These are phyloP conservation scores for Clitopilus hobsonii DNA, from an alignment of 768 basidiomycete genomes.

Conservation along the genomic window DNA sequence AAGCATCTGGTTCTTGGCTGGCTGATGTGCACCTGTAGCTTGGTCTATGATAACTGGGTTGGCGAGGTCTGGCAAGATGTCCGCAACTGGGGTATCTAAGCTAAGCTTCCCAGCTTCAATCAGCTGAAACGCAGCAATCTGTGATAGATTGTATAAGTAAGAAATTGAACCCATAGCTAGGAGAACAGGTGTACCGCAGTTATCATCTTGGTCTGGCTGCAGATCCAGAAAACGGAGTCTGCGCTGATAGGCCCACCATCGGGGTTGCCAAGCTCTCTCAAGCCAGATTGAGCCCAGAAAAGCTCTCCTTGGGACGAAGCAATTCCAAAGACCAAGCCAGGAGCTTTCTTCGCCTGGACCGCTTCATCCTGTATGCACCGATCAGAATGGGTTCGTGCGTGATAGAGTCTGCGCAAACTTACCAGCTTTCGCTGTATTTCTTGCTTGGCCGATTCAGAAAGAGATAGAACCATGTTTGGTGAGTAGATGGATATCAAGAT, in stretches of 20 bases:
- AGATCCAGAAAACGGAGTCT: conserved; percentile 29
- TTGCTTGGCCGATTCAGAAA: no score
- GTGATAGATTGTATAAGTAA: conserved; percentile 15
- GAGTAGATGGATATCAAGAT: no score
- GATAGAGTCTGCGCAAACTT: no score
- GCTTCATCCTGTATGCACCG: no score
- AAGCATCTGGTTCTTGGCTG: conserved; percentile 13
- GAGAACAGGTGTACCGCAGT: conserved; percentile 18
- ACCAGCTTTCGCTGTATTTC: no score
- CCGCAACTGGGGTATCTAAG: conserved; percentile 21
- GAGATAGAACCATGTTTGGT: no score
- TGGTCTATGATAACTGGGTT: conserved; percentile 15
- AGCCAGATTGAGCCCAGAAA: conserved; percentile 19
- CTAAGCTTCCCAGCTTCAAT: conserved; percentile 25
- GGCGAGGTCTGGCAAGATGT: conserved; percentile 25
- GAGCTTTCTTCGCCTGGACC: conserved; percentile 12
- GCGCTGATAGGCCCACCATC: conserved; percentile 16
- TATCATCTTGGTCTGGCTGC: conserved; percentile 31
- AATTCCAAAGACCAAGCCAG: conserved; percentile 22
- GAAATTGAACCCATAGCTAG: no score
- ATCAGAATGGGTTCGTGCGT: no score
- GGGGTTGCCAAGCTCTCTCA: conserved; percentile 17
- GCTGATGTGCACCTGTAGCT: background rate
- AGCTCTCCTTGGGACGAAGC: conserved; percentile 22
- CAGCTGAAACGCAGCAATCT: conserved; percentile 30